Conservation (phyloP, 345 rosid species). For the Populus alba region DNA sequence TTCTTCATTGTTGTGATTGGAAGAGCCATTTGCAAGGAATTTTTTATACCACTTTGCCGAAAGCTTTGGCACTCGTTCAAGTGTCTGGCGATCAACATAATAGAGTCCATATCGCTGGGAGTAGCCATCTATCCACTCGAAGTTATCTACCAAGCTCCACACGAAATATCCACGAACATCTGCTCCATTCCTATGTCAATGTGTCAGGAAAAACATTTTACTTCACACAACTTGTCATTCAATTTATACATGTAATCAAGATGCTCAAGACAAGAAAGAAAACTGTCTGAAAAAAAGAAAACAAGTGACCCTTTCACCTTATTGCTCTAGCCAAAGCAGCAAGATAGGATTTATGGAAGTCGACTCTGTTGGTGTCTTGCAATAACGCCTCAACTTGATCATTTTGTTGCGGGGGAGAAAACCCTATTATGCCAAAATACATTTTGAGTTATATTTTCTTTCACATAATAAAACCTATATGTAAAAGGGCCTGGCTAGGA, state of each 20-base stretch:
- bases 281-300: not conserved
- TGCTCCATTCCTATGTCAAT: conserved; percentile 36
- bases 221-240: too few species aligned
- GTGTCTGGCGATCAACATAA: conserved; percentile 28
- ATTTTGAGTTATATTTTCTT: too few species aligned
- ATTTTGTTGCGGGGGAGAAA: conserved; percentile 15
- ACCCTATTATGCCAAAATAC: conserved; percentile 17
- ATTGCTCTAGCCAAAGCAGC: conserved; percentile 37
- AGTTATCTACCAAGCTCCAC: conserved; percentile 45
- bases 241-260: too few species aligned
- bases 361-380: conserved; percentile 29
- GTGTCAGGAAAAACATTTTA: not conserved
- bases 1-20: not conserved
- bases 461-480: too few species aligned
- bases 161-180: conserved; percentile 43
- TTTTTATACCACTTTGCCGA: conserved; percentile 40
- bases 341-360: conserved; percentile 38
- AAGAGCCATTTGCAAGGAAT: conserved; percentile 19
- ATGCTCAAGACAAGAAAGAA: too few species aligned
- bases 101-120: conserved; percentile 24
- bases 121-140: conserved; percentile 40
- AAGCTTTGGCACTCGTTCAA: conserved; percentile 35
- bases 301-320: conserved; percentile 14
- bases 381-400: conserved; percentile 5
- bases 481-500: too few species aligned